Conservation (phyloP, 2,329 filamentous ascomycete genomes). For the Rutstroemia sp. region DNA sequence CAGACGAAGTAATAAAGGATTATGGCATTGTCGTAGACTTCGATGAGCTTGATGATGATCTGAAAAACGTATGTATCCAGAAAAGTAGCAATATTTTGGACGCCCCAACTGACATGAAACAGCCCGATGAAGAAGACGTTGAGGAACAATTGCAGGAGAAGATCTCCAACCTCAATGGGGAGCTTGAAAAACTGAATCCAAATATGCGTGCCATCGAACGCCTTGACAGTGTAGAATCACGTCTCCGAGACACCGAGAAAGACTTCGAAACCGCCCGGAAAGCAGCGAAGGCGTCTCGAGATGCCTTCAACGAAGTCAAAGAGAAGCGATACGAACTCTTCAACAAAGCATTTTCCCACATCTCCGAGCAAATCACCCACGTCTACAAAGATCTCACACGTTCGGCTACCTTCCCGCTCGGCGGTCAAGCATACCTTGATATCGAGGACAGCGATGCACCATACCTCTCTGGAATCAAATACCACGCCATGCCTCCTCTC, state of each 20-base stretch:
- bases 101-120: constrained; percentile 13
- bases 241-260: constrained; percentile 75
- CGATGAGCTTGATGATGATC: constrained; percentile 69
- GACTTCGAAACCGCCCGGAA: constrained; percentile 83
- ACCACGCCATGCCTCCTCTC: constrained; percentile 96
- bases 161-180: constrained; percentile 64
- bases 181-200: constrained; percentile 90
- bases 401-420: constrained; percentile 85
- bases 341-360: constrained; percentile 91
- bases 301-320: constrained; percentile 79
- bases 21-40: constrained; percentile 91
- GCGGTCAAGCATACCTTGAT: constrained; percentile 81
- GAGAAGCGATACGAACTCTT: constrained; percentile 81
- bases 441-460: constrained; percentile 92
- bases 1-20: constrained; percentile 66
- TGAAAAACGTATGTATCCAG: constrained; percentile 61
- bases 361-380: constrained; percentile 85
- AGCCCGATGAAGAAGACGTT: constrained; percentile 62
- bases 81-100: constrained; percentile 24
- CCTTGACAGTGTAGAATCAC: constrained; percentile 74
- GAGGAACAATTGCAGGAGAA: constrained; percentile 73
- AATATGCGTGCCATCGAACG: constrained; percentile 96
- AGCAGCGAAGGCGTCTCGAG: constrained; percentile 65
- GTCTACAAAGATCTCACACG: constrained; percentile 96
- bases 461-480: constrained; percentile 92